phyloP scores from a whole-genome alignment of 78 protist species.

The Chrysochromulina parva region DNA sequence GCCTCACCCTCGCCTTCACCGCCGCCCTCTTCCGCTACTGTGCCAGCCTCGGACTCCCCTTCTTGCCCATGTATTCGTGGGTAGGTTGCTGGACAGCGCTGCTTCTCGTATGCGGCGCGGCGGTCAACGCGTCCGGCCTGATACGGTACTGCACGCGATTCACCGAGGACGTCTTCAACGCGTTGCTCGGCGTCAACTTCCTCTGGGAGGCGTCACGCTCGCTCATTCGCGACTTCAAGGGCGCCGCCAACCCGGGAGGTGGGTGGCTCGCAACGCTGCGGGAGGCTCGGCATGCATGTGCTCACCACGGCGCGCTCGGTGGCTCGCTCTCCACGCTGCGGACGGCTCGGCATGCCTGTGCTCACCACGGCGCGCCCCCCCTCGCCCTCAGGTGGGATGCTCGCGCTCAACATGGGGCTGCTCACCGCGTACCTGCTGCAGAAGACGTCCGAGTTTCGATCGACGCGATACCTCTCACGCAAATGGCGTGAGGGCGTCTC shows the following conservation, averaged over 20 bases:
- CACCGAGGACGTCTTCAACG: slow-evolving; percentile 30
- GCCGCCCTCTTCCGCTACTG: slow-evolving; percentile 12
- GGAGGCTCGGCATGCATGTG: no score
- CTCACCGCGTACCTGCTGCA: slow-evolving; percentile 4
- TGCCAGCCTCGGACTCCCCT: neutral
- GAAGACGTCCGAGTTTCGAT: neutral
- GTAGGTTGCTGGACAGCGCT: neutral
- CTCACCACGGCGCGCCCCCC: no score
- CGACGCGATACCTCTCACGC: neutral
- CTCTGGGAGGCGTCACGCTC: neutral
- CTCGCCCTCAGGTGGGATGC: neutral
- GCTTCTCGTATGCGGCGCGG: neutral
- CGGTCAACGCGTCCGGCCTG: neutral
- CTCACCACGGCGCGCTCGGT: no score
- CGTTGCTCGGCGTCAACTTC: neutral
- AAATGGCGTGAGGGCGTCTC: neutral
- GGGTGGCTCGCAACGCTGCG: neutral
- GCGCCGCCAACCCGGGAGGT: neutral
- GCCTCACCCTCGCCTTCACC: slow-evolving; percentile 26
- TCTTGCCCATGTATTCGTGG: neutral
- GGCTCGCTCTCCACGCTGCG: no score
- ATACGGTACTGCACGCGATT: slow-evolving; percentile 21
- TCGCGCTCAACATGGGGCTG: slow-evolving; percentile 1
- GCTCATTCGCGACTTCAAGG: neutral
- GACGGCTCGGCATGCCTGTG: no score